Conservation (phyloP, 257 asterid genomes). For the Nicotiana paniculata region DNA sequence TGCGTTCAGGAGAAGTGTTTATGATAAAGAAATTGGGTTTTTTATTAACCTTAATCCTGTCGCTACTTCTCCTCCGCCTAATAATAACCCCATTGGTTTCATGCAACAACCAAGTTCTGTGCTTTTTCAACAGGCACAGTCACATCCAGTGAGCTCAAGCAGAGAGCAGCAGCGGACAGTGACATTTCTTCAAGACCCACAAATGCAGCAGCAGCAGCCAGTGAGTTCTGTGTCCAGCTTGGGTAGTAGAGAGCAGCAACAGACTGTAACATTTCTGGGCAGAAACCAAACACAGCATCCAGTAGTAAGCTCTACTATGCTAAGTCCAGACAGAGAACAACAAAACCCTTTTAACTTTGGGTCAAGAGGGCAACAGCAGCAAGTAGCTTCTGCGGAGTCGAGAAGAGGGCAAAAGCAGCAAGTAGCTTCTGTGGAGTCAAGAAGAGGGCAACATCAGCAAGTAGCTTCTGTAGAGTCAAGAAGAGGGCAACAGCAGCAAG, state of each 20-base stretch:
- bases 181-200: constrained; percentile 4
- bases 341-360: constrained; percentile 32
- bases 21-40: constrained; percentile 61
- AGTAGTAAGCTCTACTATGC: constrained; percentile 25
- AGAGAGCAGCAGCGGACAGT: constrained; percentile 13
- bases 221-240: not conserved
- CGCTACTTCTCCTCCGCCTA: not conserved
- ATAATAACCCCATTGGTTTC: not conserved
- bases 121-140: constrained; percentile 10
- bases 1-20: constrained; percentile 49
- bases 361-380: constrained; percentile 21
- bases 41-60: constrained; percentile 12
- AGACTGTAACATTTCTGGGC: constrained; percentile 21
- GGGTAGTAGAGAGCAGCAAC: constrained; percentile 22
- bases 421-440: constrained; percentile 18
- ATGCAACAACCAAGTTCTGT: constrained; percentile 7
- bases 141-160: constrained; percentile 9
- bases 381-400: constrained; percentile 5
- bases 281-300: constrained; percentile 19
- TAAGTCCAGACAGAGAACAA: constrained; percentile 32
- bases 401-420: constrained; percentile 21
- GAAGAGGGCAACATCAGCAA: not conserved
- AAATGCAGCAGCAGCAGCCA: not conserved
- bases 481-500: not conserved
- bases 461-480: not conserved